phyloP scores from a whole-genome alignment of 225 moss, liverwort and hornwort genomes.

The Physcomitrellopsis africana region DNA sequence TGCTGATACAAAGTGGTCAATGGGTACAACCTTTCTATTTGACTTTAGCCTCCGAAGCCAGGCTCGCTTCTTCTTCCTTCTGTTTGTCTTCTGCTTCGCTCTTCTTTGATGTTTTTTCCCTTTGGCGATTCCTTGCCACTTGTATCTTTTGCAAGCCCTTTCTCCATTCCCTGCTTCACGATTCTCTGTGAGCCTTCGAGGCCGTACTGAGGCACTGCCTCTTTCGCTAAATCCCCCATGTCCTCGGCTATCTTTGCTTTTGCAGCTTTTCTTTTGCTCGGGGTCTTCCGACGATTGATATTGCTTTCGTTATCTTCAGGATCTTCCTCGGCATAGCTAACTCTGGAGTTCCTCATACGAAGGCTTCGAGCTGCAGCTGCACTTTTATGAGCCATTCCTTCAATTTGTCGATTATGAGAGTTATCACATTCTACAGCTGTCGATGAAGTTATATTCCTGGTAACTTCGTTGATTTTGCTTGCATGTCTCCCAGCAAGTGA shows the following conservation, averaged over 20 bases:
- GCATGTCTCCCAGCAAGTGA: conserved; percentile 22
- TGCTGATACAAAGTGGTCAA: not conserved
- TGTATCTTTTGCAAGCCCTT: conserved; percentile 12
- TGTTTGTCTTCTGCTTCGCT: conserved; percentile 14
- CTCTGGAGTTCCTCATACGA: conserved; percentile 45
- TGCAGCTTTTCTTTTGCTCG: conserved; percentile 36
- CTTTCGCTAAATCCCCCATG: conserved; percentile 36
- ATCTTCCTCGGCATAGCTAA: conserved; percentile 54
- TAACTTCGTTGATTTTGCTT: conserved; percentile 35
- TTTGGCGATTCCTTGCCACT: conserved; percentile 4
- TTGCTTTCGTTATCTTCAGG: conserved; percentile 20
- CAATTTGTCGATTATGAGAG: conserved; percentile 27
- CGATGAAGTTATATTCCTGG: conserved; percentile 44
- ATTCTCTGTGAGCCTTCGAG: too few relatives aligned
- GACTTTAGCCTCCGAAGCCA: conserved; percentile 37
- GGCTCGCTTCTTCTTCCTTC: conserved; percentile 43
- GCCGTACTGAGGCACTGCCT: conserved; percentile 30
- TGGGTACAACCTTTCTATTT: conserved; percentile 28
- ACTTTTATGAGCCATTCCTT: conserved; percentile 30
- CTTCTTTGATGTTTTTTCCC: conserved; percentile 25
- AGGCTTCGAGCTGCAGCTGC: conserved; percentile 41
- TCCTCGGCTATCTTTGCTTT: conserved; percentile 41
- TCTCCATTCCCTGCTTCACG: conserved; percentile 24
- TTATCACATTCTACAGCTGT: conserved; percentile 30
- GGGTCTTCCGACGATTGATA: conserved; percentile 45